These are phyloP conservation scores for Lasiosphaeria hispida DNA, from an alignment of 495 filamentous ascomycete species.

Conservation along the genomic window DNA sequence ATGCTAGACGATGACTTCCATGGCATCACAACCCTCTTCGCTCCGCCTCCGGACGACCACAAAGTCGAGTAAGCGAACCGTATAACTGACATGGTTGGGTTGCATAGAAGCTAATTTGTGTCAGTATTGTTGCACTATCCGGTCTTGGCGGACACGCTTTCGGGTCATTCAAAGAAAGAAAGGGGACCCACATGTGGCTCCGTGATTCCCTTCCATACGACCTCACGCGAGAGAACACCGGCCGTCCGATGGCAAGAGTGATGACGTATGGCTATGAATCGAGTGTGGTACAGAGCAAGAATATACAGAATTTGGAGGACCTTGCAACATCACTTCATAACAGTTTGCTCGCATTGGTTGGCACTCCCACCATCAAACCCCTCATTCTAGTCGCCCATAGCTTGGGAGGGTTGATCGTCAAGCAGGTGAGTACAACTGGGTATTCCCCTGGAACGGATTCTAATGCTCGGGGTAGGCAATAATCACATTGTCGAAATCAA, in stretches of 20 bases:
- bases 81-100: neutral
- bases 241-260: constrained; percentile 1
- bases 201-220: constrained; percentile 9
- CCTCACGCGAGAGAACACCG: neutral
- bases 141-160: constrained; percentile 20
- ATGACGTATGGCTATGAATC: constrained; percentile 13
- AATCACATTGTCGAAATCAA: constrained; percentile 1
- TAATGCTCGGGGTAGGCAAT: neutral
- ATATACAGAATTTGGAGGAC: too few relatives aligned
- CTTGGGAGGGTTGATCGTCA: constrained; percentile 16
- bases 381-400: constrained; percentile 15
- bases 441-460: neutral
- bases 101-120: neutral
- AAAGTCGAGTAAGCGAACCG: constrained; percentile 10
- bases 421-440: constrained; percentile 11
- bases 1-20: too few relatives aligned
- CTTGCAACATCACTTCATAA: constrained; percentile 6
- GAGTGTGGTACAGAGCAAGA: neutral
- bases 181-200: constrained; percentile 17
- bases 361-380: neutral
- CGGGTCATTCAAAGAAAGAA: constrained; percentile 18
- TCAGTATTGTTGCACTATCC: constrained; percentile 16
- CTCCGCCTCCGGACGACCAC: constrained; percentile 6
- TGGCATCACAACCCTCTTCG: constrained; percentile 12
- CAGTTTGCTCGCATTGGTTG: constrained; percentile 4